A percentile compares a stretch with the other conserved stretches of the same genome.
Conservation (phyloP, 129 eudicot species). For the Saussurea involucrata region DNA sequence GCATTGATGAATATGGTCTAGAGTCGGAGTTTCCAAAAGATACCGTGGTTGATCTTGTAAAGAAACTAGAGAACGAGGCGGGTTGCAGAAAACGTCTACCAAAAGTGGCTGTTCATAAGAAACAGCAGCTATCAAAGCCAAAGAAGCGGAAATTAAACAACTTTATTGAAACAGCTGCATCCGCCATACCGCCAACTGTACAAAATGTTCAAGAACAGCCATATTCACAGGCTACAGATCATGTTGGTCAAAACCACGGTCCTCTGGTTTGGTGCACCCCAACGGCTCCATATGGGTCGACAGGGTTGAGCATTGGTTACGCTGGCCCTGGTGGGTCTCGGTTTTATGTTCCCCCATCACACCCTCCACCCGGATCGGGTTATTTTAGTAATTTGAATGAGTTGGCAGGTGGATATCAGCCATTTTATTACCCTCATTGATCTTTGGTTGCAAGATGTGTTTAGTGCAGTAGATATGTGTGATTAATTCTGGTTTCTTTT, state of each 20-base stretch:
- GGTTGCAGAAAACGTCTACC: no score
- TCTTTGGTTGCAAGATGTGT: neutral
- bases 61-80: constrained; percentile 35
- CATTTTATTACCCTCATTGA: constrained; percentile 33
- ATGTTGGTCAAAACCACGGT: no score
- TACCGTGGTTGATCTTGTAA: constrained; percentile 27
- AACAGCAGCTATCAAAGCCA: neutral
- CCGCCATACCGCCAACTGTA: no score
- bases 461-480: no score
- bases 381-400: no score
- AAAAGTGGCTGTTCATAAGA: no score
- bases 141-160: constrained; percentile 24
- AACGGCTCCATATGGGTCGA: no score
- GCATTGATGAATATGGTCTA: constrained; percentile 35
- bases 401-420: constrained; percentile 15
- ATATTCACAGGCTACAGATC: no score
- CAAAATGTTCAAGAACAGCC: constrained; percentile 10
- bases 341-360: constrained; percentile 23
- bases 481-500: no score
- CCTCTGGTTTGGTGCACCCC: no score
- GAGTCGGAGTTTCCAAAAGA: constrained; percentile 39
- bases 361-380: constrained; percentile 2
- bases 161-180: no score
- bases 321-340: constrained; percentile 9
- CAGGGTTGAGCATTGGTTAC: constrained; percentile 16